Percentiles rank a stretch among this genome's conserved stretches.
Conservation (phyloP, 2,329 filamentous ascomycete species). For the Aspergillus caelatus region DNA sequence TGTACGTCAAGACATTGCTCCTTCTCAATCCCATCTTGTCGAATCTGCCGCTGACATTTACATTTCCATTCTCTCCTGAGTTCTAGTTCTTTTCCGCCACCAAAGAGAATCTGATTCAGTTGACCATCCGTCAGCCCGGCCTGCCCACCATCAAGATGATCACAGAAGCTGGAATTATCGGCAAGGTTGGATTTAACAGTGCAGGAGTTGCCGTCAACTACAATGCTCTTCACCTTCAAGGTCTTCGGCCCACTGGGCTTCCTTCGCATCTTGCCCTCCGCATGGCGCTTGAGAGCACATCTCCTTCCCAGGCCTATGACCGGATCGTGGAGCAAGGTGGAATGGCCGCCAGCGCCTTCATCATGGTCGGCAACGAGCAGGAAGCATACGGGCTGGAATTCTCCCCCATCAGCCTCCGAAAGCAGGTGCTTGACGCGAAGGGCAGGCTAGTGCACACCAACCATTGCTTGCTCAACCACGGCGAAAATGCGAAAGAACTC, state of each 20-base stretch:
- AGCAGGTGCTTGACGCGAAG: neutral
- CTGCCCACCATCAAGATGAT: slow-evolving; percentile 57
- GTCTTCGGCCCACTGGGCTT: slow-evolving; percentile 50
- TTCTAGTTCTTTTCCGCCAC: neutral
- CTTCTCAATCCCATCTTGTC: neutral
- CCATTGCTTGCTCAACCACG: neutral
- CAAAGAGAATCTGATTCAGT: neutral
- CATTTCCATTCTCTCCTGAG: neutral
- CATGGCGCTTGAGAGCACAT: slow-evolving; percentile 53
- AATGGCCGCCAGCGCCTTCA: slow-evolving; percentile 58
- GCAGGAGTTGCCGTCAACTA: slow-evolving; percentile 58
- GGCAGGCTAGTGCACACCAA: neutral
- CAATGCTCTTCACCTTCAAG: slow-evolving; percentile 58
- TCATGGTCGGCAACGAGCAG: slow-evolving; percentile 53
- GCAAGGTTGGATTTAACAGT: slow-evolving; percentile 61
- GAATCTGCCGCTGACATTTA: neutral
- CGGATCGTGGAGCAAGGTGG: slow-evolving; percentile 46
- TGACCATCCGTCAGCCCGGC: neutral
- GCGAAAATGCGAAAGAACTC: neutral
- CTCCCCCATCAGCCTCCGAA: neutral
- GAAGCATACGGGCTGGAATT: slow-evolving; percentile 55
- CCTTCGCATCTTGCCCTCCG: slow-evolving; percentile 60
- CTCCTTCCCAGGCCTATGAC: slow-evolving; percentile 48
- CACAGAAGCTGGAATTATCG: slow-evolving; percentile 60
- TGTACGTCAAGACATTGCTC: neutral